Conservation (phyloP, 768 basidiomycete genomes). For the Lactarius trivialis region DNA sequence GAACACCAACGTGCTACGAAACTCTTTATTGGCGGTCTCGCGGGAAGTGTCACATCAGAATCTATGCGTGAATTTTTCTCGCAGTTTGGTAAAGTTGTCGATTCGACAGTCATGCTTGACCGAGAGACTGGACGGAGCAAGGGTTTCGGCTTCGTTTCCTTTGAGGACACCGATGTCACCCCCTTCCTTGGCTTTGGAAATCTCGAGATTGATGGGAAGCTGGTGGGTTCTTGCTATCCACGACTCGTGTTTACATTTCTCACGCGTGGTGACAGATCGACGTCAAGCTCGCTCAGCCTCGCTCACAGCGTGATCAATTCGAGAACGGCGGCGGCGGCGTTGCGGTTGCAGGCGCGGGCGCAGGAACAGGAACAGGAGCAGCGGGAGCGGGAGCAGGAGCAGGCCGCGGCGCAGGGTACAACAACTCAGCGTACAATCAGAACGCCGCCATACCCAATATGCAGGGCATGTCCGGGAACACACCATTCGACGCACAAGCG, state of each 20-base stretch:
- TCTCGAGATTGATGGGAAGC: conserved; percentile 86
- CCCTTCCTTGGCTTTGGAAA: conserved; percentile 80
- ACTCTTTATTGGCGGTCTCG: conserved; percentile 90
- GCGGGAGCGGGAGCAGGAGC: neutral
- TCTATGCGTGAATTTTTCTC: conserved; percentile 88
- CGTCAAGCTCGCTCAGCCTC: conserved; percentile 89
- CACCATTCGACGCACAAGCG: conserved; percentile 84
- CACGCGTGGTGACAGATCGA: conserved; percentile 60
- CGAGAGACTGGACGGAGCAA: conserved; percentile 89
- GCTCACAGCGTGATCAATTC: conserved; percentile 60
- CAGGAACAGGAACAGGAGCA: neutral
- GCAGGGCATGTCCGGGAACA: conserved; percentile 24
- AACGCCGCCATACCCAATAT: conserved; percentile 26
- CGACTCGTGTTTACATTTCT: neutral
- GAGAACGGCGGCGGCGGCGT: conserved; percentile 13
- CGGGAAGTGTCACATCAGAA: conserved; percentile 84
- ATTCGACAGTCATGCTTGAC: conserved; percentile 97
- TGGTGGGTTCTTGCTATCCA: conserved; percentile 44
- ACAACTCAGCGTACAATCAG: conserved; percentile 39
- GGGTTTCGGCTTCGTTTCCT: conserved; percentile 95
- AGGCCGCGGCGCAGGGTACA: conserved; percentile 24
- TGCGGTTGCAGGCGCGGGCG: neutral
- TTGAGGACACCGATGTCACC: conserved; percentile 81
- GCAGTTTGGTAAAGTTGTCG: conserved; percentile 90
- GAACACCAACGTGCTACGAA: conserved; percentile 91